A percentile compares a stretch with the other conserved stretches of the same genome.
Conservation (phyloP, 2,329 filamentous ascomycete species). For the Acrodontium crateriforme region DNA sequence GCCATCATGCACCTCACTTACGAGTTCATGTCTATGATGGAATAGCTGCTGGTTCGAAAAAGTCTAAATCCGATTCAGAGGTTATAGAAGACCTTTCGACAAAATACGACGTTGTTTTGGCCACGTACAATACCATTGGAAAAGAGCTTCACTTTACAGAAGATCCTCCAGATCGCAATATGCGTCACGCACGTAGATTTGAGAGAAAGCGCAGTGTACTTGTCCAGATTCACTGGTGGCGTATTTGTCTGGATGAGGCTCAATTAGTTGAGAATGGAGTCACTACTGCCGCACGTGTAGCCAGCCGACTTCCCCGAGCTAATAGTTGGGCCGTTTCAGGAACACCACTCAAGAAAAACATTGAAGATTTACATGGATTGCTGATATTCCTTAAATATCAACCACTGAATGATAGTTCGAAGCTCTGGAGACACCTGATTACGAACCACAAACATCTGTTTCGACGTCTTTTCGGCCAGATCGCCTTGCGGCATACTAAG, state of each 20-base stretch:
- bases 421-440: conserved; percentile 56
- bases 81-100: conserved; percentile 33
- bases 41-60: conserved; percentile 22
- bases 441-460: conserved; percentile 49
- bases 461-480: conserved; percentile 50
- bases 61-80: conserved; percentile 21
- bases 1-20: conserved; percentile 41
- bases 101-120: conserved; percentile 44
- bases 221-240: conserved; percentile 75
- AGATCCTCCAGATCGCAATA: conserved; percentile 55
- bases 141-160: conserved; percentile 66
- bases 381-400: conserved; percentile 68
- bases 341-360: conserved; percentile 71
- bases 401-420: conserved; percentile 53
- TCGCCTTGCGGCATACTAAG: conserved; percentile 79
- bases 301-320: conserved; percentile 62
- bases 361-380: conserved; percentile 62
- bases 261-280: conserved; percentile 91
- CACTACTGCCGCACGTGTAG: conserved; percentile 68
- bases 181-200: conserved; percentile 34
- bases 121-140: conserved; percentile 56
- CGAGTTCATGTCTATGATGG: conserved; percentile 44
- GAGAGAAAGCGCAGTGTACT: conserved; percentile 63
- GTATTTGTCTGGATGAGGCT: conserved; percentile 59
- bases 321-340: conserved; percentile 90